These are phyloP conservation scores for Chlorella sp. DNA, from an alignment of 139 green algal species.

Conservation along the genomic window DNA sequence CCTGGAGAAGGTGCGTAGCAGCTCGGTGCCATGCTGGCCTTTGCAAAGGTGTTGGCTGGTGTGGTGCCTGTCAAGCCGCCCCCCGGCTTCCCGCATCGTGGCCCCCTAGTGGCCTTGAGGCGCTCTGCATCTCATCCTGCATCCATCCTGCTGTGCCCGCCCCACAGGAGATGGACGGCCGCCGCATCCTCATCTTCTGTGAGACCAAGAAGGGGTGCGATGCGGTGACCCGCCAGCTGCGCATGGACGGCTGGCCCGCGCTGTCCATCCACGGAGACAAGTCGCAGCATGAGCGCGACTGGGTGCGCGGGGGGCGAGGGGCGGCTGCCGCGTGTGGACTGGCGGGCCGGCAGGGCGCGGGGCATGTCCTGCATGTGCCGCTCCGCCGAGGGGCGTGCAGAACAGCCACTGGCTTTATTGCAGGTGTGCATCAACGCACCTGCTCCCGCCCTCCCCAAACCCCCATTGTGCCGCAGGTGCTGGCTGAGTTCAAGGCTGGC, in stretches of 20 bases:
- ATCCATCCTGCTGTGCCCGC: not conserved
- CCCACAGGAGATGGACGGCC: constrained; percentile 80
- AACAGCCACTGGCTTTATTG: no score
- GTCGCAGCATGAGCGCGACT: constrained; percentile 93
- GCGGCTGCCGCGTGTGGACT: no score
- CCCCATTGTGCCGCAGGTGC: constrained; percentile 43
- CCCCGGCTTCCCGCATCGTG: no score
- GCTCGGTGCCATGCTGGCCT: no score
- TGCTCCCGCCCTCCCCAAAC: no score
- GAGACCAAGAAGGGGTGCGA: constrained; percentile 96
- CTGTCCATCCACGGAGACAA: constrained; percentile 96
- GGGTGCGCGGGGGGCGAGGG: constrained; percentile 42
- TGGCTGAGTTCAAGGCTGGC: constrained; percentile 89
- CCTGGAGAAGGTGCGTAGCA: constrained; percentile 46
- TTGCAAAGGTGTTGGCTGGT: not conserved
- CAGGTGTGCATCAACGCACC: no score
- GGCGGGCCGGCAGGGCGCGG: no score
- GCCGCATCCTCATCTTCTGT: constrained; percentile 82
- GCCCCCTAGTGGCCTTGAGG: no score
- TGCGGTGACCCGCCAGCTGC: constrained; percentile 82
- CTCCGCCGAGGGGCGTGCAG: no score
- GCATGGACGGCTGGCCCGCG: constrained; percentile 86
- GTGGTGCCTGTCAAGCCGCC: constrained; percentile 29
- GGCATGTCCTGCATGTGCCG: no score
- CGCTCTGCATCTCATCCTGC: not conserved